Conservation (phyloP, 2,329 filamentous ascomycete genomes). For the Macroventuria anomochaeta region DNA sequence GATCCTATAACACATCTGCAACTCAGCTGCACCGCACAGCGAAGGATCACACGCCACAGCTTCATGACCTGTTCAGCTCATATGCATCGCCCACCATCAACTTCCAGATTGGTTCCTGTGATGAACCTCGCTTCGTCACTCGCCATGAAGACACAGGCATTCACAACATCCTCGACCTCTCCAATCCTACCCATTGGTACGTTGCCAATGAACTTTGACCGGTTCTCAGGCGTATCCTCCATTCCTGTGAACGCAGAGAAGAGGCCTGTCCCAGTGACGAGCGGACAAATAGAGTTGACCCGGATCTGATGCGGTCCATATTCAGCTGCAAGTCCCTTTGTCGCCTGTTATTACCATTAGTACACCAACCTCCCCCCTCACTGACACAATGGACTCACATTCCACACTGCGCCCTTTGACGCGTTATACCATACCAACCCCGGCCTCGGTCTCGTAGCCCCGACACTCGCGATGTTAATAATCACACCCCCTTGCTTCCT, state of each 20-base stretch:
- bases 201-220: conserved; percentile 60
- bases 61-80: too few relatives aligned
- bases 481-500: conserved; percentile 65
- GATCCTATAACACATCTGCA: too few relatives aligned
- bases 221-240: conserved; percentile 64
- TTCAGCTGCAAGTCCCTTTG: conserved; percentile 73
- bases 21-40: too few relatives aligned
- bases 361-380: not conserved
- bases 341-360: conserved; percentile 50
- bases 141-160: conserved; percentile 63
- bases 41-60: too few relatives aligned
- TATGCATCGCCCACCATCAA: conserved; percentile 50
- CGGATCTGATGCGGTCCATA: conserved; percentile 75
- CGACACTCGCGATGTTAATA: conserved; percentile 71
- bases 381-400: conserved; percentile 50
- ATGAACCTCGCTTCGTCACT: conserved; percentile 66
- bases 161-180: conserved; percentile 65
- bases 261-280: conserved; percentile 71
- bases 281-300: conserved; percentile 74
- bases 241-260: conserved; percentile 66
- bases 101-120: conserved; percentile 59
- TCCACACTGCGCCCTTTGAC: conserved; percentile 70
- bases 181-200: conserved; percentile 67
- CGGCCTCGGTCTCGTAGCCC: conserved; percentile 66
- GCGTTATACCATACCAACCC: conserved; percentile 75